These are phyloP conservation scores for Fusarium sp. DNA, from an alignment of 2,329 filamentous ascomycete species.

Conservation along the genomic window DNA sequence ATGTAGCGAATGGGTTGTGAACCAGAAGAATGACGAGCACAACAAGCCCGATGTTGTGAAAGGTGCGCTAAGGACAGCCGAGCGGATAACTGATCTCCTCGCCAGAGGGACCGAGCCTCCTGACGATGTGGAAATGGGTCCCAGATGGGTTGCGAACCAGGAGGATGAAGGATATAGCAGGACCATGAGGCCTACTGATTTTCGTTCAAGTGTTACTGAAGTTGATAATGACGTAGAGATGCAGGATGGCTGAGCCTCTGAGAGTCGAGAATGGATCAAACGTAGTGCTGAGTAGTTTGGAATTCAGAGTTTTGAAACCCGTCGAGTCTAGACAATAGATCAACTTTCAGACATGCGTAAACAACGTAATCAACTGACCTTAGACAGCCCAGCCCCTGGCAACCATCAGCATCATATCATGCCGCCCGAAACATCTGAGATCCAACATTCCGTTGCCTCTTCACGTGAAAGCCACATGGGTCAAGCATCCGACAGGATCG, in stretches of 20 bases:
- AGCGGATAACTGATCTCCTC: slow-evolving; percentile 1
- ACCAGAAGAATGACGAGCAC: slow-evolving; percentile 33
- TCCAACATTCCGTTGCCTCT: slow-evolving; percentile 21
- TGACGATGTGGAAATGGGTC: slow-evolving; percentile 24
- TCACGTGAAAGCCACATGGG: slow-evolving; percentile 19
- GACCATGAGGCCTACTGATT: slow-evolving; percentile 24
- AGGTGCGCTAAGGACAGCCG: slow-evolving; percentile 29
- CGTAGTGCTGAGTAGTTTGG: neutral
- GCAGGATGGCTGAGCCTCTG: neutral
- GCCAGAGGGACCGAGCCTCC: neutral
- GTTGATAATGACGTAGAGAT: slow-evolving; percentile 12
- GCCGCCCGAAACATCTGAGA: neutral
- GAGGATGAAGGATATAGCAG: slow-evolving; percentile 19
- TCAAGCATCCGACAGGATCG: slow-evolving; percentile 10
- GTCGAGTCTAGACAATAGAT: slow-evolving; percentile 14
- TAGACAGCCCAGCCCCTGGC: neutral
- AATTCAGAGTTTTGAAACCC: slow-evolving; percentile 25
- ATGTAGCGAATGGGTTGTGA: slow-evolving; percentile 47
- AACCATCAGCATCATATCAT: slow-evolving; percentile 6
- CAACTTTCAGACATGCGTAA: slow-evolving; percentile 10
- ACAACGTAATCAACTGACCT: slow-evolving; percentile 13
- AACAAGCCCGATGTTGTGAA: slow-evolving; percentile 33
- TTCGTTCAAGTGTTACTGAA: neutral
- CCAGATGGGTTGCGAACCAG: slow-evolving; percentile 43
- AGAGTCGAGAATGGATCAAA: neutral